A percentile compares a stretch with the other conserved stretches of the same genome.
Conservation (phyloP, 805 yeast species). For the Lachancea fermentati region DNA sequence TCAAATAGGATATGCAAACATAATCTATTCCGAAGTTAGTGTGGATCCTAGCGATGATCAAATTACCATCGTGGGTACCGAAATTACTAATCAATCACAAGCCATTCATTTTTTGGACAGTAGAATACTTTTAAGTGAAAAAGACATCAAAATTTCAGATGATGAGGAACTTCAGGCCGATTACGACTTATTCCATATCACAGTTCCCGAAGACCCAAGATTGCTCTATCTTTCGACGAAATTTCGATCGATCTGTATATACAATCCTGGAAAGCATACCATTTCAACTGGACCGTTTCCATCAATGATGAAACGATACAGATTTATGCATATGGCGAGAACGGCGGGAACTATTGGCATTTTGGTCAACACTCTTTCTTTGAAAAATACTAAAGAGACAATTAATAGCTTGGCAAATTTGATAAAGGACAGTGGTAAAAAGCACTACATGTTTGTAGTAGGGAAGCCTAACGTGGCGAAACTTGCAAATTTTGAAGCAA, state of each 20-base stretch:
- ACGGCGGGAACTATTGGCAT: slow-evolving; percentile 91
- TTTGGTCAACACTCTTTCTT: slow-evolving; percentile 81
- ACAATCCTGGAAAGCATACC: slow-evolving; percentile 37
- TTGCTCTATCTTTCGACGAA: slow-evolving; percentile 68
- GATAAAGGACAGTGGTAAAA: slow-evolving; percentile 74
- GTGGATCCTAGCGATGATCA: slow-evolving; percentile 22
- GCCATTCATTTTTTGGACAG: slow-evolving; percentile 30
- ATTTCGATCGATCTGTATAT: slow-evolving; percentile 49
- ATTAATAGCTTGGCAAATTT: slow-evolving; percentile 54
- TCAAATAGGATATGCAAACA: slow-evolving; percentile 29
- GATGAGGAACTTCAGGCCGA: slow-evolving; percentile 33
- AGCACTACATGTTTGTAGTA: slow-evolving; percentile 89
- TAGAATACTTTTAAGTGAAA: slow-evolving; percentile 25
- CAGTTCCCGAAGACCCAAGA: slow-evolving; percentile 72
- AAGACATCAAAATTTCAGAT: slow-evolving; percentile 25
- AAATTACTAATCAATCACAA: slow-evolving; percentile 8
- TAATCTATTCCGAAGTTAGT: slow-evolving; percentile 40
- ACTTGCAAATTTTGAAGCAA: slow-evolving; percentile 89
- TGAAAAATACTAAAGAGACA: slow-evolving; percentile 65
- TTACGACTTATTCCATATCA: slow-evolving; percentile 63
- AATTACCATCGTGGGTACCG: slow-evolving; percentile 41
- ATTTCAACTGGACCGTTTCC: slow-evolving; percentile 59
- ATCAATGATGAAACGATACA: slow-evolving; percentile 75
- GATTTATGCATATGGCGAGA: slow-evolving; percentile 81
- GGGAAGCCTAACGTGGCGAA: slow-evolving; percentile 98